phyloP scores from a whole-genome alignment of 2,329 filamentous ascomycete species.

The Trichoderma lentiforme region DNA sequence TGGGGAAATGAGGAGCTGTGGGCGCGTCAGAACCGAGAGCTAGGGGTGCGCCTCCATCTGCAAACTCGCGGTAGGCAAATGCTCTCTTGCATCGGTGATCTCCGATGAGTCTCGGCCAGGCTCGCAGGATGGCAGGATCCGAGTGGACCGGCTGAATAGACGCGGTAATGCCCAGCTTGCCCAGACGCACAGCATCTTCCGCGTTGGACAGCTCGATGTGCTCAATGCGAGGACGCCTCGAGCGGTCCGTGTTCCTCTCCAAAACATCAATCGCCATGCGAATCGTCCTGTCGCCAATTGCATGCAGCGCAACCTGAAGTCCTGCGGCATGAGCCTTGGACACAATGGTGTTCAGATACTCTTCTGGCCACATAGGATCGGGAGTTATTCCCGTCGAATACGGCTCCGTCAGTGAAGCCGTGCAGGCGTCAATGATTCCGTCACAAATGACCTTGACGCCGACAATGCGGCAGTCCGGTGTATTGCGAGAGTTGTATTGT shows the following conservation, averaged over 20 bases:
- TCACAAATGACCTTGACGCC: slow-evolving; percentile 65
- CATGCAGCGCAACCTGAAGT: slow-evolving; percentile 61
- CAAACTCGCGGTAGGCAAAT: slow-evolving; percentile 62
- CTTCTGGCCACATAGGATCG: slow-evolving; percentile 53
- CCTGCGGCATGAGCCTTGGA: slow-evolving; percentile 49
- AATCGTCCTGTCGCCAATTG: slow-evolving; percentile 61
- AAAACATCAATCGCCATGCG: slow-evolving; percentile 56
- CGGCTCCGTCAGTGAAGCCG: slow-evolving; percentile 57
- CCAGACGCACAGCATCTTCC: slow-evolving; percentile 55
- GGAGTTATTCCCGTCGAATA: slow-evolving; percentile 48
- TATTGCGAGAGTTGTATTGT: slow-evolving; percentile 33
- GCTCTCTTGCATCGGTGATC: slow-evolving; percentile 52
- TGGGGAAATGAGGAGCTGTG: slow-evolving; percentile 53
- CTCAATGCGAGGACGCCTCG: slow-evolving; percentile 59
- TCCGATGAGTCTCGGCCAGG: slow-evolving; percentile 59
- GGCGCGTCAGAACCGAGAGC: slow-evolving; percentile 59
- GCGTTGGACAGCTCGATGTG: slow-evolving; percentile 59
- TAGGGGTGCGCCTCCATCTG: slow-evolving; percentile 50
- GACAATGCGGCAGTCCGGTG: slow-evolving; percentile 46
- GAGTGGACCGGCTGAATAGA: slow-evolving; percentile 58
- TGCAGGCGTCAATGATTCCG: slow-evolving; percentile 63
- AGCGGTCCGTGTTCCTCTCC: slow-evolving; percentile 39
- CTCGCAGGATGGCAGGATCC: slow-evolving; percentile 58
- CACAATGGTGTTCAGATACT: slow-evolving; percentile 52
- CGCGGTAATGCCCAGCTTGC: slow-evolving; percentile 57